phyloP scores from a whole-genome alignment of 805 yeast genomes.

The Nakazawaea pomicola region DNA sequence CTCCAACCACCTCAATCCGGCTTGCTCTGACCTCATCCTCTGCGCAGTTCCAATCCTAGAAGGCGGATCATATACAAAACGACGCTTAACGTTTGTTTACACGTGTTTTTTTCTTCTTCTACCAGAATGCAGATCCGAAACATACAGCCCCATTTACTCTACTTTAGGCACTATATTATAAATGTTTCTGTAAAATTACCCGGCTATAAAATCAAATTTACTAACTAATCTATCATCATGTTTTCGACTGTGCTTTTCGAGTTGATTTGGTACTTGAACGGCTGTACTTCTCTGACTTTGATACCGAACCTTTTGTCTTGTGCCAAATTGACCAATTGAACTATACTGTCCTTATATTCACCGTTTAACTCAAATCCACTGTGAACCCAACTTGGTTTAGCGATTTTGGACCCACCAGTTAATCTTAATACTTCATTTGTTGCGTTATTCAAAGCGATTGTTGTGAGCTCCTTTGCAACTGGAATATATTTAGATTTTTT shows the following conservation, averaged over 20 bases:
- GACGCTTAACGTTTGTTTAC: too few relatives aligned
- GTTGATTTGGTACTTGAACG: slow-evolving; percentile 33
- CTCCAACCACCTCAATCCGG: not conserved
- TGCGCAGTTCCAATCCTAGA: too few relatives aligned
- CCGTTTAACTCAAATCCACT: slow-evolving; percentile 63
- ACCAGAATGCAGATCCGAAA: not conserved
- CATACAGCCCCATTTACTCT: not conserved
- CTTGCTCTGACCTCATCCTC: too few relatives aligned
- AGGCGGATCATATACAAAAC: too few relatives aligned
- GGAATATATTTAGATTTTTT: slow-evolving; percentile 48
- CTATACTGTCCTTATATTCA: slow-evolving; percentile 37
- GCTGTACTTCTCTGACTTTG: slow-evolving; percentile 56
- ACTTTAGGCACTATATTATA: not conserved
- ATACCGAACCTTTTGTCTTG: slow-evolving; percentile 71
- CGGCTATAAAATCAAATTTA: not conserved
- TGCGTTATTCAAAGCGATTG: slow-evolving; percentile 52
- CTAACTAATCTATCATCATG: slow-evolving; percentile 16
- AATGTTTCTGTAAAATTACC: not conserved
- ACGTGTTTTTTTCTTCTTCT: not conserved
- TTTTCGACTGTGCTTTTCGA: slow-evolving; percentile 7
- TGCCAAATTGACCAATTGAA: slow-evolving; percentile 51
- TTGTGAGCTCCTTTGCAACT: slow-evolving; percentile 75
- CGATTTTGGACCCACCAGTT: slow-evolving; percentile 69
- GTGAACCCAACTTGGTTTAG: slow-evolving; percentile 84
- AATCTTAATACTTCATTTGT: slow-evolving; percentile 64